phyloP scores from a whole-genome alignment of 1,284 basidiomycete genomes.

The Peniophora sp. region DNA sequence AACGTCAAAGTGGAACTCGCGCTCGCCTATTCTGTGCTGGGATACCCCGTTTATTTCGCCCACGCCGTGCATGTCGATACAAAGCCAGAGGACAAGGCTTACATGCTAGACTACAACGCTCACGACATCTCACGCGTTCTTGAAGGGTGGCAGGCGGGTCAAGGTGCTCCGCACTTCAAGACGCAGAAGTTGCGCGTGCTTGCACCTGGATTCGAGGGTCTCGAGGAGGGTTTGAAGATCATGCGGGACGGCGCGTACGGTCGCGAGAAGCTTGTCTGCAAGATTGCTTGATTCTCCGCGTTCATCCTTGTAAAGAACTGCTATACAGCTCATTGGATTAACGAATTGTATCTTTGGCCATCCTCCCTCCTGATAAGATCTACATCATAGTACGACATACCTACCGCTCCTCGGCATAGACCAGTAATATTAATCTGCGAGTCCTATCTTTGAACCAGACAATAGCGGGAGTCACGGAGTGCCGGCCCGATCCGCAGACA shows the following conservation, averaged over 20 bases:
- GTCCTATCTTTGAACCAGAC: no score
- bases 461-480: no score
- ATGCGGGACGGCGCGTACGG: background rate
- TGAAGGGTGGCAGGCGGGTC: background rate
- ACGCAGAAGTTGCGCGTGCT: background rate
- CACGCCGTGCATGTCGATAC: no score
- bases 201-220: background rate
- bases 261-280: background rate
- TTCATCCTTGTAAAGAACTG: no score
- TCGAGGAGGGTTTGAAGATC: background rate
- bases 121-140: background rate
- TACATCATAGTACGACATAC: no score
- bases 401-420: no score
- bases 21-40: background rate
- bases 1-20: background rate
- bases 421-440: no score
- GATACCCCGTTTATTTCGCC: background rate
- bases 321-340: no score
- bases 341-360: no score
- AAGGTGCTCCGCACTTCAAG: background rate
- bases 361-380: no score
- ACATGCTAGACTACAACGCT: background rate
- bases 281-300: background rate
- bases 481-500: no score
- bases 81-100: conserved; percentile 1